A percentile compares a stretch with the other conserved stretches of the same genome.
These are phyloP conservation scores for Hemisphaericaspora subhashii DNA, from an alignment of 1,139 yeast genomes.

Conservation along the genomic window DNA sequence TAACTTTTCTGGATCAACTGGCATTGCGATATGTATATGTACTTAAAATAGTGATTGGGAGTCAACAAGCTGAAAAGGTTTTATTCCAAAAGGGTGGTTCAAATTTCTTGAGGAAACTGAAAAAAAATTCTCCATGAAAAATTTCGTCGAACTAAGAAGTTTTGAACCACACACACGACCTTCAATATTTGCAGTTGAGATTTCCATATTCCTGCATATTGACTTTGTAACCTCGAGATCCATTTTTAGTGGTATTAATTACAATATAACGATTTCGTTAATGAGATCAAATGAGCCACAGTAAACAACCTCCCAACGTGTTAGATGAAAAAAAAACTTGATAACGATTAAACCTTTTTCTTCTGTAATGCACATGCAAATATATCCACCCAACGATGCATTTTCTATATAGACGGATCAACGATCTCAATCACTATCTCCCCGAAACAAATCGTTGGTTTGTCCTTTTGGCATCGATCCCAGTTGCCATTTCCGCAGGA, in stretches of 20 bases:
- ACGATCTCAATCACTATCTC: constrained; percentile 21
- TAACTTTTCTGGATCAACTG: constrained; percentile 84
- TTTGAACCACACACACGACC: neutral
- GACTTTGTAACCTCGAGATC: no score
- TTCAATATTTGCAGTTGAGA: no score
- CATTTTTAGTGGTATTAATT: no score
- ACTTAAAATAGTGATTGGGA: neutral
- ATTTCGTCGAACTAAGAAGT: constrained; percentile 23
- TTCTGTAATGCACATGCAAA: no score
- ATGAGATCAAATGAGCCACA: no score
- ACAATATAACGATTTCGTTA: no score
- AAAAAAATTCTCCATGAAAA: constrained; percentile 14
- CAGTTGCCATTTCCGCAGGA: constrained; percentile 35
- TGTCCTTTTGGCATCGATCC: constrained; percentile 25
- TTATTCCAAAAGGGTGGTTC: neutral
- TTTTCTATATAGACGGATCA: constrained; percentile 17
- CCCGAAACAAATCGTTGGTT: constrained; percentile 32
- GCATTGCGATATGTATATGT: constrained; percentile 45
- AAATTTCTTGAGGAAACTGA: constrained; percentile 1
- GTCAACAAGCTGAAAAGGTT: neutral
- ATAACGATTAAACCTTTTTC: no score
- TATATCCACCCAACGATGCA: constrained; percentile 16
- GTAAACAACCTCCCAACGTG: no score
- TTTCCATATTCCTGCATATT: neutral
- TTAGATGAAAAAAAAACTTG: no score